Percentiles rank a stretch among this genome's conserved stretches.
Conservation (phyloP, 257 asterid species). For the Solanum clarkiae region DNA sequence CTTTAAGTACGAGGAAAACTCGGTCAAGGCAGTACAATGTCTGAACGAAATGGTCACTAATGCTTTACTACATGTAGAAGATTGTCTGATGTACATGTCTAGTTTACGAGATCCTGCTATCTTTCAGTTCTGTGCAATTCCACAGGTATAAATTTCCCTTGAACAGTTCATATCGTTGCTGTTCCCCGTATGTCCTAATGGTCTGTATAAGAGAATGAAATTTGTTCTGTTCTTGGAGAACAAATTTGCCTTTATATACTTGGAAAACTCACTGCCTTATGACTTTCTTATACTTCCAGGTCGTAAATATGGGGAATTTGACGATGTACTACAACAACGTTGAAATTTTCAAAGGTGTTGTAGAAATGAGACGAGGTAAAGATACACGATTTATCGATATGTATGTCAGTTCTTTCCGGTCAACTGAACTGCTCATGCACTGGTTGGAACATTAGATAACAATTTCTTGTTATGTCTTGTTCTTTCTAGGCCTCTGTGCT, state of each 20-base stretch:
- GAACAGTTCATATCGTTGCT: background rate
- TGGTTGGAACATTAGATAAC: background rate
- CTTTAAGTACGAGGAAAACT: slow-evolving; percentile 65
- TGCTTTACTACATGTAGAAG: slow-evolving; percentile 68
- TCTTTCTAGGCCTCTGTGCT: slow-evolving; percentile 70
- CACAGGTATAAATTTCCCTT: slow-evolving; percentile 42
- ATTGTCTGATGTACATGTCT: slow-evolving; percentile 58
- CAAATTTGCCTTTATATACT: background rate
- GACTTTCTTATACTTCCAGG: slow-evolving; percentile 21
- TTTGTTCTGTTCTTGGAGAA: background rate
- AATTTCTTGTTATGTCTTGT: background rate
- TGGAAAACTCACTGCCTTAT: accelerated
- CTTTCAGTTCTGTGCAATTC: slow-evolving; percentile 91
- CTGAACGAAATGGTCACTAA: slow-evolving; percentile 92
- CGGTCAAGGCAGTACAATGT: slow-evolving; percentile 87
- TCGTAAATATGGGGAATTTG: slow-evolving; percentile 90
- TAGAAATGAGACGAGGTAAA: slow-evolving; percentile 90
- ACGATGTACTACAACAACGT: slow-evolving; percentile 82
- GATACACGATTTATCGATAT: background rate
- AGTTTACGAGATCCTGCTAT: slow-evolving; percentile 66
- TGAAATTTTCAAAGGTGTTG: slow-evolving; percentile 83
- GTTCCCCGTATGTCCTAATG: background rate
- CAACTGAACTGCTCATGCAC: background rate
- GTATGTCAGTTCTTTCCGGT: background rate
- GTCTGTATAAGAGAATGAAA: background rate